These are phyloP conservation scores for Calendula officinalis DNA, from an alignment of 129 eudicot genomes.

Conservation along the genomic window DNA sequence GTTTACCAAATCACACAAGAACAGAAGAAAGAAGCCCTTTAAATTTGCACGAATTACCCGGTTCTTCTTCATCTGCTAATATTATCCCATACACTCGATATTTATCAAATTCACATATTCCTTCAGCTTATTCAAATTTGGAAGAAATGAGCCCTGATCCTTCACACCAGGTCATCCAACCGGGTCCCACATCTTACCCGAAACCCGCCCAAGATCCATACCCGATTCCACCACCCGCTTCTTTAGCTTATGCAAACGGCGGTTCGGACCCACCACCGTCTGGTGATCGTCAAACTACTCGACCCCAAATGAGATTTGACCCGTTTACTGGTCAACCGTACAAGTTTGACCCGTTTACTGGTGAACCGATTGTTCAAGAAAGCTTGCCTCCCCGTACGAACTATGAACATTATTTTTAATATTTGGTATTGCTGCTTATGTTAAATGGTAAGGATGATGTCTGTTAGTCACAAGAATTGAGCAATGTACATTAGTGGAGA, in stretches of 20 bases:
- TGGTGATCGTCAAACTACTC: constrained; percentile 36
- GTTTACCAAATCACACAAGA: constrained; percentile 47
- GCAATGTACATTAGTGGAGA: constrained; percentile 36
- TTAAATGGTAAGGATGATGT: constrained; percentile 15
- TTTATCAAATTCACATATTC: constrained; percentile 23
- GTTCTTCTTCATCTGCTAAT: constrained; percentile 35
- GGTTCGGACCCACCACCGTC: constrained; percentile 36
- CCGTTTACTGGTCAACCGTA: constrained; percentile 87
- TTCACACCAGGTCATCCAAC: constrained; percentile 32
- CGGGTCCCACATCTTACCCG: constrained; percentile 25
- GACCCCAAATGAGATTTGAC: constrained; percentile 79
- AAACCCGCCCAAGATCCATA: constrained; percentile 30
- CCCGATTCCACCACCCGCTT: constrained; percentile 32
- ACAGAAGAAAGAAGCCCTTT: constrained; percentile 43
- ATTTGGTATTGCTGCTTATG: constrained; percentile 15
- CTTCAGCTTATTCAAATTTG: constrained; percentile 28
- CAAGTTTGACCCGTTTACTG: constrained; percentile 94
- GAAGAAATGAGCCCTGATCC: constrained; percentile 43
- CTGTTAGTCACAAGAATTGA: constrained; percentile 12
- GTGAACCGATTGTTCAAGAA: constrained; percentile 75
- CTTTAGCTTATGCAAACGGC: constrained; percentile 31
- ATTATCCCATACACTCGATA: constrained; percentile 33
- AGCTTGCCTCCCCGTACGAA: constrained; percentile 39
- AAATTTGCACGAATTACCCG: constrained; percentile 32
- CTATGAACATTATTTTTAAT: constrained; percentile 7